Conservation (phyloP, 208 protist genomes). For the Acanthamoeba lenticulata region DNA sequence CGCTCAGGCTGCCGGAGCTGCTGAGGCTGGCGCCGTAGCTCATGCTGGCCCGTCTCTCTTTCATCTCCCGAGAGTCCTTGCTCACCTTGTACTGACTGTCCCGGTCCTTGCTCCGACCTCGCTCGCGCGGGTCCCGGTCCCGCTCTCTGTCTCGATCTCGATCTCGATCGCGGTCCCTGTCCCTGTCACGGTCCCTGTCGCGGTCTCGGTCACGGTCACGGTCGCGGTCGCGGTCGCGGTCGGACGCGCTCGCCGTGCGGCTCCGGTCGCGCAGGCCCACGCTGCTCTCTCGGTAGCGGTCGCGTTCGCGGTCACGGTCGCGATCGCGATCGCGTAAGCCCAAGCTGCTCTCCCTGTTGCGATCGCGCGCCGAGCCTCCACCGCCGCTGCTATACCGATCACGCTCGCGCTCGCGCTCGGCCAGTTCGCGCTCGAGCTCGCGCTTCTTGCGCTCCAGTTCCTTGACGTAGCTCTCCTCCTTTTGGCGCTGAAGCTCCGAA, state of each 20-base stretch:
- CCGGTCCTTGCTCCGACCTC: neutral
- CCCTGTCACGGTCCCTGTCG: too few relatives aligned
- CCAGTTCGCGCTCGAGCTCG: slow-evolving; percentile 12
- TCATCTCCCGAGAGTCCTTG: neutral
- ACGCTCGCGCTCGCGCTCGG: neutral
- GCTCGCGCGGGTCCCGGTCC: neutral
- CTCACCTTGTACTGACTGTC: too few relatives aligned
- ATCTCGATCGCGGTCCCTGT: neutral
- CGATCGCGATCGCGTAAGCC: neutral
- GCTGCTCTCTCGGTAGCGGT: neutral
- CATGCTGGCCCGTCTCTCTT: neutral
- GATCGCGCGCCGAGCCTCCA: neutral
- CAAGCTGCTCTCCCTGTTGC: neutral
- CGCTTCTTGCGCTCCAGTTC: slow-evolving; percentile 40
- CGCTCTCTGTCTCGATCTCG: neutral
- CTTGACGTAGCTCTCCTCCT: neutral
- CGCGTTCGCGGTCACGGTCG: neutral
- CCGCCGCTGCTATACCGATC: neutral
- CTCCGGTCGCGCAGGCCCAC: neutral
- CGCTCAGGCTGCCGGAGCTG: too few relatives aligned
- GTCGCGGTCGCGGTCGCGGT: neutral
- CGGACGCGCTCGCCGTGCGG: neutral
- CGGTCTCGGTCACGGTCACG: too few relatives aligned
- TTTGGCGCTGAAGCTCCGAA: neutral
- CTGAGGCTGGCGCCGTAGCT: neutral